Percentiles rank a stretch among this genome's conserved stretches.
Evolutionary conservation across 805 yeast species (phyloP).

Genomic region (Metschnikowia proteae): DNA sequence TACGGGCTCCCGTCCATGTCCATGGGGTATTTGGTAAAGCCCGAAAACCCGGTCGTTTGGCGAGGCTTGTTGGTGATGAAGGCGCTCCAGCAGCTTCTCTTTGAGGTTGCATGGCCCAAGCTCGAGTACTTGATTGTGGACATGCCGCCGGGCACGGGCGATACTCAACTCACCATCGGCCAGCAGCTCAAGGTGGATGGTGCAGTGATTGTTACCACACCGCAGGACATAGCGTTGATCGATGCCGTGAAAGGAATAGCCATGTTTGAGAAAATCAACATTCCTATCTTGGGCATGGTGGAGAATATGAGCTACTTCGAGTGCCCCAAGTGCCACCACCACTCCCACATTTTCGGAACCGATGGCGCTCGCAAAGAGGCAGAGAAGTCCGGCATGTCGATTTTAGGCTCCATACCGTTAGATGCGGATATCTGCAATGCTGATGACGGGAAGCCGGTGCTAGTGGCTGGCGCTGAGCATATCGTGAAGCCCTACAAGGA

Average conservation of each 20-base stretch:
- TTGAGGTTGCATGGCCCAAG: constrained; percentile 71
- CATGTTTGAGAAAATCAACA: constrained; percentile 67
- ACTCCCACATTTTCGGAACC: constrained; percentile 69
- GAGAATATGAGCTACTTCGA: constrained; percentile 77
- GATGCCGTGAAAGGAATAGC: constrained; percentile 79
- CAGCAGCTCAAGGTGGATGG: constrained; percentile 77
- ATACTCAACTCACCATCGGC: constrained; percentile 76
- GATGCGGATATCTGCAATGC: constrained; percentile 56
- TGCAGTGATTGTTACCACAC: constrained; percentile 78
- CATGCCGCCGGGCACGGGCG: constrained; percentile 93
- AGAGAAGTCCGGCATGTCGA: constrained; percentile 40
- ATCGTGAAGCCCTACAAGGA: constrained; percentile 43
- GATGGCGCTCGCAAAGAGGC: constrained; percentile 57
- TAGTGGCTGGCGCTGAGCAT: constrained; percentile 37
- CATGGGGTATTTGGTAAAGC: constrained; percentile 74
- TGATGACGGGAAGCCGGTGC: constrained; percentile 65
- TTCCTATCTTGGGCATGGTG: constrained; percentile 73
- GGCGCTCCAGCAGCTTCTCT: constrained; percentile 78
- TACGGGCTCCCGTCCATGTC: constrained; percentile 84
- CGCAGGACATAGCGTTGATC: constrained; percentile 77
- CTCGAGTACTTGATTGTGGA: constrained; percentile 72
- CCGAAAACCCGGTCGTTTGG: constrained; percentile 75
- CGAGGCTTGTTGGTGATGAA: constrained; percentile 84
- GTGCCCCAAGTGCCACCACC: constrained; percentile 75
- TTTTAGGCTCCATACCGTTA: constrained; percentile 68